These are phyloP conservation scores for Pulveroboletus sp. DNA, from an alignment of 768 basidiomycete species.

Conservation along the genomic window DNA sequence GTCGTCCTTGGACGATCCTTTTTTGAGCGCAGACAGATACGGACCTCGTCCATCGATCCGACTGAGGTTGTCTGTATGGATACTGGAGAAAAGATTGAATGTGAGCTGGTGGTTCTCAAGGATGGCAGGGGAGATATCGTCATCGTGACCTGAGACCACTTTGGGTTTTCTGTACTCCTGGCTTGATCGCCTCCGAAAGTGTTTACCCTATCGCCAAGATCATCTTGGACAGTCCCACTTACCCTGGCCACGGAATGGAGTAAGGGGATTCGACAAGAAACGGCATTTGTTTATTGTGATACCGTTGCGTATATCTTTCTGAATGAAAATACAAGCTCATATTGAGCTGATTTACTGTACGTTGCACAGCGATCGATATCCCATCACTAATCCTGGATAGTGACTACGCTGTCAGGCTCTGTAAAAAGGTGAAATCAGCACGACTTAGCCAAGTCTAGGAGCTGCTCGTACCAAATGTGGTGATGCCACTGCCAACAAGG, in stretches of 20 bases:
- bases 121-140: conserved; percentile 90
- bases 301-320: neutral
- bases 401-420: conserved; percentile 15
- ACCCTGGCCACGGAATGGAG: neutral
- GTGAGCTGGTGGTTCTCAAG: conserved; percentile 87
- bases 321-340: neutral
- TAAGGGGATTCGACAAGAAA: neutral
- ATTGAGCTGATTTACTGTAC: neutral
- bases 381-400: neutral
- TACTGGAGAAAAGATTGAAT: conserved; percentile 86
- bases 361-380: neutral
- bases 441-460: neutral
- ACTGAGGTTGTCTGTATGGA: conserved; percentile 92
- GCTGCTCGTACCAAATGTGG: conserved; percentile 8
- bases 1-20: conserved; percentile 89
- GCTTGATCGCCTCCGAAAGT: neutral
- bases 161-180: neutral
- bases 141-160: conserved; percentile 55
- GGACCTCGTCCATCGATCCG: conserved; percentile 74
- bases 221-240: neutral
- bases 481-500: conserved; percentile 9
- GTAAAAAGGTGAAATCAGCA: neutral
- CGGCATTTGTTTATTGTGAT: neutral
- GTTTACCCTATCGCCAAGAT: neutral
- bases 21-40: conserved; percentile 76